Evolutionary conservation across 1,284 basidiomycete genomes (phyloP).

Genomic region (Ustilago bromivora): DNA sequence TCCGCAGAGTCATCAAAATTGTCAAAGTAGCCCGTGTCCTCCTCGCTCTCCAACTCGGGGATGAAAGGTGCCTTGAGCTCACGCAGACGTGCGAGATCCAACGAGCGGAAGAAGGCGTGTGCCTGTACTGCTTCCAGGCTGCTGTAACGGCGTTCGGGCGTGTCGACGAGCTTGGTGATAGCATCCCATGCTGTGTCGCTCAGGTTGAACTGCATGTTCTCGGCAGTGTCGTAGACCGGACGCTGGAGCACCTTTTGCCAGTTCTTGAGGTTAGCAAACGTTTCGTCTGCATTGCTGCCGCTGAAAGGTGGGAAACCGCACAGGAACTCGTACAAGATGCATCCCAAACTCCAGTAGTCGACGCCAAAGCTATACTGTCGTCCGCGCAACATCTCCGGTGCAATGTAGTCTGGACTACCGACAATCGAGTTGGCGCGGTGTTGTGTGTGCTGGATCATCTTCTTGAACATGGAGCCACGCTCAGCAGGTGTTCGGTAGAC

Average conservation of each 20-base stretch:
- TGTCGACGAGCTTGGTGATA: conserved; percentile 83
- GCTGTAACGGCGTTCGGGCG: conserved; percentile 82
- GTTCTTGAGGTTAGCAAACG: conserved; percentile 98
- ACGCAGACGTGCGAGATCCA: conserved; percentile 84
- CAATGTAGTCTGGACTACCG: conserved; percentile 92
- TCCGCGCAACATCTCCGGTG: conserved; percentile 87
- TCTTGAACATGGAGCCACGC: conserved; percentile 92
- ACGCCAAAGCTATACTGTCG: conserved; percentile 95
- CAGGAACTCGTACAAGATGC: conserved; percentile 96
- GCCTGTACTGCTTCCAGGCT: conserved; percentile 79
- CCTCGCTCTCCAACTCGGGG: conserved; percentile 91
- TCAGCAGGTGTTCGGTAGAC: conserved; percentile 93
- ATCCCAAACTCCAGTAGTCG: conserved; percentile 98
- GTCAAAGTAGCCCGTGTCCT: conserved; percentile 97
- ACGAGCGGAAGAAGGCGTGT: conserved; percentile 86
- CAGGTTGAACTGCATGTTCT: conserved; percentile 97
- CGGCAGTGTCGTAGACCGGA: conserved; percentile 94
- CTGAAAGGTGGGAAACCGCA: conserved; percentile 93
- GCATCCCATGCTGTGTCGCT: conserved; percentile 94
- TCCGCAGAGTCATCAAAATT: conserved; percentile 91
- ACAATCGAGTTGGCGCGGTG: conserved; percentile 95
- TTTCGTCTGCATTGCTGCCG: conserved; percentile 94
- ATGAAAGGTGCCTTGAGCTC: conserved; percentile 89
- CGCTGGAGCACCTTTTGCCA: conserved; percentile 89
- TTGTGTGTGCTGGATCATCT: conserved; percentile 88